Evolutionary conservation across 164 flowering plant species (phyloP).

Genomic region (Liriodendron chinense): DNA sequence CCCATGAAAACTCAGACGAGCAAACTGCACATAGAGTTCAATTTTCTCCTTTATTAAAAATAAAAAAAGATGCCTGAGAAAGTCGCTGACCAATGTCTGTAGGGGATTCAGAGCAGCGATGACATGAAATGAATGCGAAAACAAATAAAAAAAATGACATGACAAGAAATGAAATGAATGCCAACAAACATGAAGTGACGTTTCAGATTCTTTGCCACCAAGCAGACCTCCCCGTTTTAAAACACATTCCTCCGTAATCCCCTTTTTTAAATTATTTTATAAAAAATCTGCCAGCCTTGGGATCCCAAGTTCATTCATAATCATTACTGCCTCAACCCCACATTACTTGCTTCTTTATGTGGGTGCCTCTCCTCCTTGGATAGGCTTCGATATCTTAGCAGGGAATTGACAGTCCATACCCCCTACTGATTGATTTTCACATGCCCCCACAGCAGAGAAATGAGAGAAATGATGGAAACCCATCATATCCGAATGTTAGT

Average conservation of each 20-base stretch:
- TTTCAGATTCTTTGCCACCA: constrained; percentile 1
- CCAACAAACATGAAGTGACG: constrained; percentile 3
- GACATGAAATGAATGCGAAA: neutral
- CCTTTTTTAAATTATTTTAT: too few relatives aligned
- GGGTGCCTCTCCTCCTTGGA: too few relatives aligned
- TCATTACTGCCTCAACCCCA: neutral
- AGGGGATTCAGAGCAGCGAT: neutral
- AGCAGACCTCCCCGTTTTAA: neutral
- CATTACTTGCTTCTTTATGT: too few relatives aligned
- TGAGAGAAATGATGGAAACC: too few relatives aligned
- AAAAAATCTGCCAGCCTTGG: neutral
- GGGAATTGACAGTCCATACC: too few relatives aligned
- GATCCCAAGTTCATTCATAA: neutral
- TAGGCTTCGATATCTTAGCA: too few relatives aligned
- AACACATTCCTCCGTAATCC: neutral
- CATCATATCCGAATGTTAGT: too few relatives aligned
- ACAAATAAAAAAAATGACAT: neutral
- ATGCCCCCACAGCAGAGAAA: too few relatives aligned
- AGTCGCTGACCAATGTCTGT: neutral
- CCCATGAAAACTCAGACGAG: neutral
- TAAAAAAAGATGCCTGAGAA: neutral
- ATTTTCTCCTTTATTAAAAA: neutral
- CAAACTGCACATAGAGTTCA: neutral
- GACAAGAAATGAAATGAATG: constrained; percentile 4
- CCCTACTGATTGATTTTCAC: too few relatives aligned